Conservation (phyloP, 371 early-diverging fungal species). For the Mucor indicus region DNA sequence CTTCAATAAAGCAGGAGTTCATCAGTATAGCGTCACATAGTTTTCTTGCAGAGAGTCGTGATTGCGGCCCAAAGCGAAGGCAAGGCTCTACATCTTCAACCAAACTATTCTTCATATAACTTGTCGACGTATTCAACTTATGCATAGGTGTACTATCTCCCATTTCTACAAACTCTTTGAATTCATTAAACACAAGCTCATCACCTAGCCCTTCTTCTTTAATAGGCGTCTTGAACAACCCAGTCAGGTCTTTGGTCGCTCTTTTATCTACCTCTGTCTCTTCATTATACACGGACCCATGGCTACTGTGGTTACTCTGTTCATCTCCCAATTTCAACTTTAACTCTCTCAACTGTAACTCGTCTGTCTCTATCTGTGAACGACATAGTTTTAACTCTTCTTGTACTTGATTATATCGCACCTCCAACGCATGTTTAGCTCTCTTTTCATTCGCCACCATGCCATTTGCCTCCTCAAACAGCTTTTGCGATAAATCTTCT, state of each 20-base stretch:
- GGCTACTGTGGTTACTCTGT: neutral
- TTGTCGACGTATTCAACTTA: conserved; percentile 57
- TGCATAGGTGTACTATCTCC: conserved; percentile 49
- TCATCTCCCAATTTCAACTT: conserved; percentile 50
- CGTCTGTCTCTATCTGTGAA: conserved; percentile 60
- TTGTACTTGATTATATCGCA: conserved; percentile 43
- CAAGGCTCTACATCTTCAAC: conserved; percentile 80
- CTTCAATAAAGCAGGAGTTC: conserved; percentile 69
- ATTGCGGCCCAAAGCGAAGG: conserved; percentile 83
- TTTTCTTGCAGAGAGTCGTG: conserved; percentile 71
- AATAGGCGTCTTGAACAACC: neutral
- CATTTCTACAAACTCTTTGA: conserved; percentile 67
- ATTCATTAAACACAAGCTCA: conserved; percentile 63
- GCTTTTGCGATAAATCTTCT: conserved; percentile 77
- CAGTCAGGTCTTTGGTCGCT: conserved; percentile 14
- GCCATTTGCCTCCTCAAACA: conserved; percentile 89
- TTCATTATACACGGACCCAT: neutral
- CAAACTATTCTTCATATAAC: conserved; percentile 58
- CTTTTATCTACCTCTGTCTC: neutral
- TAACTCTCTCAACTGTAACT: conserved; percentile 67
- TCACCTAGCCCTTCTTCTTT: neutral
- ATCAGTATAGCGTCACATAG: conserved; percentile 75
- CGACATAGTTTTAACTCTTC: conserved; percentile 53
- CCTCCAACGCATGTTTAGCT: conserved; percentile 45
- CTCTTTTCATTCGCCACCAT: conserved; percentile 82